Base-by-base conservation (phyloP, 306 rosid species). In the Geum urbanum region DNA sequence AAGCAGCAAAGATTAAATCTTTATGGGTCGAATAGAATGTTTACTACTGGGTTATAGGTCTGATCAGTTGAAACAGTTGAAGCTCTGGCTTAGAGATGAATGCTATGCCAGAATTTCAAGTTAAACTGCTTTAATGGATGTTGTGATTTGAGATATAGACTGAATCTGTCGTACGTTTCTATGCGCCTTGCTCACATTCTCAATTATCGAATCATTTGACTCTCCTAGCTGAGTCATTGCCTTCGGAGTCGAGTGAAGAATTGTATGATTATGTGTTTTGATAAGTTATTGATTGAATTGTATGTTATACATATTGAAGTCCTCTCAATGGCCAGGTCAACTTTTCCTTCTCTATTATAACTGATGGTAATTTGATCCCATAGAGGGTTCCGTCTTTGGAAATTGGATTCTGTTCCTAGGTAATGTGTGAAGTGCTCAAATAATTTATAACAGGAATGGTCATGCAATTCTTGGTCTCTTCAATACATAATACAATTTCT, bases 201-300 rank as follows among this genome's bases (percentile, higher is more conserved):
- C 96, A 77, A 78, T 89, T 94, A 16, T 84, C 97, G 51, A 94
- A 90, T 77, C 82, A 83, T 83, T 80, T 94, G 51, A 88, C 91
- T 74, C 87, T 94, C 71, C 59, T 85, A 56, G 79, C 89, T 5
- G 97, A 94, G 80, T 94, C 98, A 49, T 77, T 90, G 61, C 96
- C 97, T 74, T 81, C 83, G 47, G 95, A 94, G 70, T 82, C 70
- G 16, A 77, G 66, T 69, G 91, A 82, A 18, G 77, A 87, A 13
- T 80, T 87, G 8, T 24, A 24, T 24, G 27, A 24, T 24, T 2
- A 24, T 24, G 27, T 24, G 27, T 24, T 24, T 24, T 24, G 27
- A 24, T 24, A 24, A 24, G 27, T 24, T 24, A 24, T 24, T 24
- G 27, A 24, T 24, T 24, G 27, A 24, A 24, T 24, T 24, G 27